Evolutionary conservation across 768 basidiomycete species (phyloP), one percentile per base, ranked within the genome.

Genomic region (Boletus pseudo-olivaceus): DNA sequence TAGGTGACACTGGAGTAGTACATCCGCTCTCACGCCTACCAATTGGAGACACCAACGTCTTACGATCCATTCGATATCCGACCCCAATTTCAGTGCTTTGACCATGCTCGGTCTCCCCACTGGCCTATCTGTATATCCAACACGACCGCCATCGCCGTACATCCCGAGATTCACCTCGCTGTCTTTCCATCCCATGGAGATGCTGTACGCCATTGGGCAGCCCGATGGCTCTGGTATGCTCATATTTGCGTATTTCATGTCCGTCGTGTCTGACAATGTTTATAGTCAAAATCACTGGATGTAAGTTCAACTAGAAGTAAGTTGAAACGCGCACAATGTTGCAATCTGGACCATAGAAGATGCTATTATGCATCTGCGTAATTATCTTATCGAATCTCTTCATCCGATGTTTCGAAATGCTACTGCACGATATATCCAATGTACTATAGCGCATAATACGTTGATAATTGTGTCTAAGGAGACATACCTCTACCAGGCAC

Each of bases 161-260:
- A 83, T 85, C 51, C 83, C 84, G 40, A 75, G 83, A 57, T 74
- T 72, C 53, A 84, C 82, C 41, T 84, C 87, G 30, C 72, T 93
- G 47, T 76, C 79, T 2, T 94, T 93, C 78, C 92, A 94, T 66
- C 91, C 92, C 12, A 78, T 82, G 57, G 89, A 94, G 69, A 93
- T 93, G 92, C 67, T 93, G 58, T 88, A 83, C 62, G 88, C 82
- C 17, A 67, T 85, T 15, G 90, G 90, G 9, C 80, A 81, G 41
- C 79, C 85, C 47, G 90, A 93, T 67, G 90, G 90, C 1, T 64
- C 73, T 55, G 76, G 82, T 82, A 62, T 55, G 78, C 59, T 20
- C 51, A 11, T 5, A 23, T 52, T 43, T 20, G 1, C 4, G 5
- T 41, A 17, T 26, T 44, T 39, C 27, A 7, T 10, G 42, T 42